Percentiles rank a stretch among this genome's conserved stretches.
These are phyloP conservation scores for Solanum lycopersicoides DNA, from an alignment of 257 asterid genomes.

Conservation along the genomic window DNA sequence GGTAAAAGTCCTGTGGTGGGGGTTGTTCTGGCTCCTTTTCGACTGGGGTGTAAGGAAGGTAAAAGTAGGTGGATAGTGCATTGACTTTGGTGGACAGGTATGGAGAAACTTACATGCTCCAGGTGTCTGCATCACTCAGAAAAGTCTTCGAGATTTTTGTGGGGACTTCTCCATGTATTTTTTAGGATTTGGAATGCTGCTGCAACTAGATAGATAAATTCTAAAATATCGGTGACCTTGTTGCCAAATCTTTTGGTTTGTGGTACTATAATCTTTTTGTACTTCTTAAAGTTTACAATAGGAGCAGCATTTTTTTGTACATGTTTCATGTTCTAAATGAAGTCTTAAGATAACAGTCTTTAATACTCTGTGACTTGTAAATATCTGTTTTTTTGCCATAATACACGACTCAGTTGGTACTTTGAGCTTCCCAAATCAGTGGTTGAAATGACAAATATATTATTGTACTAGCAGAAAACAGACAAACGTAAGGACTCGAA, in stretches of 20 bases:
- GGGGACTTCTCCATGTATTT: not conserved
- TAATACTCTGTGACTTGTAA: not conserved
- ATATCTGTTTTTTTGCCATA: not conserved
- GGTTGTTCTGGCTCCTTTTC: not conserved
- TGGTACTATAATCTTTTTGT: not conserved
- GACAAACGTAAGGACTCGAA: not conserved
- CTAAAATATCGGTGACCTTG: not conserved
- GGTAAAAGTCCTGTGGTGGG: not conserved
- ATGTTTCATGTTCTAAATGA: not conserved
- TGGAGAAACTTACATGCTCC: not conserved
- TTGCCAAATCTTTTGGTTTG: not conserved
- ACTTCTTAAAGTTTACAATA: not conserved
- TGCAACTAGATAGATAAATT: not conserved
- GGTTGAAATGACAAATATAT: not conserved
- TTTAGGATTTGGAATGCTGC: not conserved
- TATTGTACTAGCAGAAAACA: not conserved
- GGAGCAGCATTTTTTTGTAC: not conserved
- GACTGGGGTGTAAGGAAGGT: not conserved
- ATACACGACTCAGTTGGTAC: not conserved
- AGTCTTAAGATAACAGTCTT: not conserved
- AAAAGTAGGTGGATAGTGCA: not conserved
- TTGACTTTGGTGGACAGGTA: not conserved
- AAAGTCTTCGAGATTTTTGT: not conserved
- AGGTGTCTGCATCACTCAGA: not conserved
- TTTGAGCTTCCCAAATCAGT: not conserved